phyloP scores from a whole-genome alignment of 192 early-diverging fungal genomes.

The Coemansia sp. region DNA sequence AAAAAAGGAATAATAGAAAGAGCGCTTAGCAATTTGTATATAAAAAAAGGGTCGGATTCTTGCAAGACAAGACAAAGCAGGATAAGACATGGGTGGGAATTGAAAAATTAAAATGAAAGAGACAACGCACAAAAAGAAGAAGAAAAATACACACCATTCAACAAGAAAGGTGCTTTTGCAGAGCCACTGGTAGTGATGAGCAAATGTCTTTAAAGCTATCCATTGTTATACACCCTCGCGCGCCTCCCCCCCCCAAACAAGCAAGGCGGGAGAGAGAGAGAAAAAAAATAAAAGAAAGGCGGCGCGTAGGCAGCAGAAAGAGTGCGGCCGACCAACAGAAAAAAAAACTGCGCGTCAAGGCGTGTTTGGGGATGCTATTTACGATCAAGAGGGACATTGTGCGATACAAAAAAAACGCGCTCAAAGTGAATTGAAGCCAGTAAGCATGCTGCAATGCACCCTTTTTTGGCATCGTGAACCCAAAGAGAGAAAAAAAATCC shows the following conservation, averaged over 20 bases:
- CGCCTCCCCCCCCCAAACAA: background rate
- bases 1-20: conserved; percentile 3
- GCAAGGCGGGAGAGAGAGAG: too few species aligned
- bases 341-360: conserved; percentile 5
- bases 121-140: background rate
- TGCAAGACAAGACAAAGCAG: conserved; percentile 9
- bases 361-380: background rate
- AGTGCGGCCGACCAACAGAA: conserved; percentile 12
- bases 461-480: background rate
- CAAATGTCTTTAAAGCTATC: background rate
- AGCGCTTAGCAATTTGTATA: conserved; percentile 5
- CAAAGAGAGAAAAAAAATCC: background rate
- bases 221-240: background rate
- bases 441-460: conserved; percentile 7
- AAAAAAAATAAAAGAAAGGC: conserved; percentile 5
- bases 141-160: conserved; percentile 2
- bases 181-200: conserved; percentile 1
- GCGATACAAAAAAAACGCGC: background rate
- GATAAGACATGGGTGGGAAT: conserved; percentile 8
- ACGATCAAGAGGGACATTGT: conserved; percentile 8
- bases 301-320: conserved; percentile 11
- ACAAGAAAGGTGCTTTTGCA: background rate
- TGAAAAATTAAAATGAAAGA: conserved; percentile 17
- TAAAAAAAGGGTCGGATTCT: background rate
- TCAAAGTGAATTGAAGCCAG: background rate